Evolutionary conservation across 495 filamentous ascomycete genomes (phyloP).

Genomic region (Aspergillus carlsbadensis): DNA sequence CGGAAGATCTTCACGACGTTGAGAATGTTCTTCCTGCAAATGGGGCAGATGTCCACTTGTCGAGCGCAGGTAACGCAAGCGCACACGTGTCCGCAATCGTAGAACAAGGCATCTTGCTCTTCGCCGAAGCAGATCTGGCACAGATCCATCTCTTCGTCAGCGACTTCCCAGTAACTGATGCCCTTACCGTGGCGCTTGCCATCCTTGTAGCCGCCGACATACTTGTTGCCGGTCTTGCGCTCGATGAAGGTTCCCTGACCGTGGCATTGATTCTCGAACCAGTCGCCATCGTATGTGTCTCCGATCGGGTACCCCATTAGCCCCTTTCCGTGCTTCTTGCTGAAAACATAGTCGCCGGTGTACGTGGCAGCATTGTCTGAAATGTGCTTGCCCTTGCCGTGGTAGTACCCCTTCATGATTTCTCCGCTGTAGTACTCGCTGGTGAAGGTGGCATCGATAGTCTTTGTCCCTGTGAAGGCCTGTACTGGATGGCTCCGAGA

Average conservation of each 20-base stretch:
- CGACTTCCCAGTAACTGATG: constrained; percentile 61
- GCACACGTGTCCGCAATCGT: constrained; percentile 66
- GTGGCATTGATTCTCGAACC: constrained; percentile 53
- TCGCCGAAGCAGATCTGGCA: constrained; percentile 67
- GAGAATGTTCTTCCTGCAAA: constrained; percentile 60
- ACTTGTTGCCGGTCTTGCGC: constrained; percentile 60
- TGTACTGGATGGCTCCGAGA: constrained; percentile 46
- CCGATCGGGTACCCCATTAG: constrained; percentile 60
- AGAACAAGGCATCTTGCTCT: constrained; percentile 61
- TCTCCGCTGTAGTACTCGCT: constrained; percentile 48
- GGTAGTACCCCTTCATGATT: constrained; percentile 49
- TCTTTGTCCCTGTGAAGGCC: constrained; percentile 44
- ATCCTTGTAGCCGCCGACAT: constrained; percentile 62
- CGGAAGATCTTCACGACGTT: constrained; percentile 59
- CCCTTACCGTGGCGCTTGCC: constrained; percentile 62
- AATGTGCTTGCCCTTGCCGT: constrained; percentile 54
- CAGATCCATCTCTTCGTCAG: constrained; percentile 59
- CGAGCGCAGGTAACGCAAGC: constrained; percentile 63
- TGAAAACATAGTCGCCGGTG: constrained; percentile 52
- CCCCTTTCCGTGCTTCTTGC: constrained; percentile 54
- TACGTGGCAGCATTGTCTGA: constrained; percentile 55
- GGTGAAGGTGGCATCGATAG: constrained; percentile 47
- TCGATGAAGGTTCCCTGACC: constrained; percentile 61
- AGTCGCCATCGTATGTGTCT: constrained; percentile 62
- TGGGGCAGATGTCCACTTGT: constrained; percentile 62